Evolutionary conservation across 139 green algal species (phyloP).

Genomic region (Chara braunii): DNA sequence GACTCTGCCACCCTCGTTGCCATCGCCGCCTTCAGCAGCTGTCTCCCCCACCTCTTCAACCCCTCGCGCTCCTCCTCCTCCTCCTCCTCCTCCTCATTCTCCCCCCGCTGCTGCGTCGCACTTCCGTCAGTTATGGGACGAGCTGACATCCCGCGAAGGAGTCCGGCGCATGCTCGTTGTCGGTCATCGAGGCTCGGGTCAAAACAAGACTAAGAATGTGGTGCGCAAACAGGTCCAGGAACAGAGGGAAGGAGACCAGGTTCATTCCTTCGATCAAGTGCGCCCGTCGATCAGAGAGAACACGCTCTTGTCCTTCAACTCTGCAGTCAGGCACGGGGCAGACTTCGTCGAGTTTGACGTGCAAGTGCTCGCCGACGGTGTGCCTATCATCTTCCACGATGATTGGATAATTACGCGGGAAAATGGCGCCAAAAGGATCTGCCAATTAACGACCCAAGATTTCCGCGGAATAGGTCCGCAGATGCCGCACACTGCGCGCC

Average conservation of each 20-base stretch:
- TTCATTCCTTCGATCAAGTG: too few relatives aligned
- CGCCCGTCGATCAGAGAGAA: constrained; percentile 11
- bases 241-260: too few relatives aligned
- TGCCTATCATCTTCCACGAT: constrained; percentile 28
- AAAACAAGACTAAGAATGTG: background rate
- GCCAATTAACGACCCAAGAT: background rate
- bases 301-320: constrained; percentile 30
- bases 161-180: constrained; percentile 24
- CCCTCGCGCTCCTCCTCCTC: background rate
- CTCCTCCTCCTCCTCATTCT: too few relatives aligned
- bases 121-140: background rate
- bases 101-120: too few relatives aligned
- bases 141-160: too few relatives aligned
- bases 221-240: too few relatives aligned
- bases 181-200: constrained; percentile 15
- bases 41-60: too few relatives aligned
- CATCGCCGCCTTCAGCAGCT: background rate
- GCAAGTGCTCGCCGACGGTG: constrained; percentile 25
- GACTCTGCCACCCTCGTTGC: background rate
- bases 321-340: background rate
- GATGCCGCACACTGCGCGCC: background rate
- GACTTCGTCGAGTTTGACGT: constrained; percentile 37
- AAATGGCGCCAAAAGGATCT: background rate
- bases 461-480: constrained; percentile 11
- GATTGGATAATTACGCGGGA: constrained; percentile 15